Evolutionary conservation across 345 rosid species (phyloP).

Genomic region (Salix udensis): DNA sequence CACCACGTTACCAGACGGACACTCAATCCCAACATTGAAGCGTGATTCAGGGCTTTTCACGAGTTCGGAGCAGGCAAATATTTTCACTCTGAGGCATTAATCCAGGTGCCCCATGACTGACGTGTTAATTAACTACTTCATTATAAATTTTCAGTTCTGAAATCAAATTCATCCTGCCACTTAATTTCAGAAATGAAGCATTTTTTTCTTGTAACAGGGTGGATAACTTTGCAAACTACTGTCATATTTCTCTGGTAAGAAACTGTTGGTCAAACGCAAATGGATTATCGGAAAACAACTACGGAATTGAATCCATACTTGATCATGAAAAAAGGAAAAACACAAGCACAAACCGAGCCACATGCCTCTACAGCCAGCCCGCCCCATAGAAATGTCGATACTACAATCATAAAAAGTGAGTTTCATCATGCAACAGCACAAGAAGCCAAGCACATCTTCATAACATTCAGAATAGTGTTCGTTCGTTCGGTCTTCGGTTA

Average conservation of each 20-base stretch:
- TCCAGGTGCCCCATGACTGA: not conserved
- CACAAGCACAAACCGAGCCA: not conserved
- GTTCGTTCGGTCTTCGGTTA: not conserved
- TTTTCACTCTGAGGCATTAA: not conserved
- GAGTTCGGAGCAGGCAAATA: not conserved
- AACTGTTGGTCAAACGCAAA: not conserved
- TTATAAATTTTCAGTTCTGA: not conserved
- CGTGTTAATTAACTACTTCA: too few species aligned
- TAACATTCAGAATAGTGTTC: not conserved
- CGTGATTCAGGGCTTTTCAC: not conserved
- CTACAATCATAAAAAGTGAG: not conserved
- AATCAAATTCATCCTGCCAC: not conserved
- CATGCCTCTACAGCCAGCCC: not conserved
- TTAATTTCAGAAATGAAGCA: not conserved
- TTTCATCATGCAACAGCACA: conserved; percentile 4
- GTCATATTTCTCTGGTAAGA: not conserved
- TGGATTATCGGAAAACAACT: not conserved
- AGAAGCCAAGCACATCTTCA: conserved; percentile 4
- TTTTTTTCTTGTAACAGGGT: not conserved
- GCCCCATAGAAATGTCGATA: not conserved
- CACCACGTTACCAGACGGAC: too few species aligned
- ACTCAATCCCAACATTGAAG: not conserved
- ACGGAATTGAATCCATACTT: not conserved
- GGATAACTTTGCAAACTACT: not conserved
- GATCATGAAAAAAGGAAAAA: not conserved